These are phyloP conservation scores for Aspergillus cristatus DNA, from an alignment of 495 filamentous ascomycete genomes.

Conservation along the genomic window DNA sequence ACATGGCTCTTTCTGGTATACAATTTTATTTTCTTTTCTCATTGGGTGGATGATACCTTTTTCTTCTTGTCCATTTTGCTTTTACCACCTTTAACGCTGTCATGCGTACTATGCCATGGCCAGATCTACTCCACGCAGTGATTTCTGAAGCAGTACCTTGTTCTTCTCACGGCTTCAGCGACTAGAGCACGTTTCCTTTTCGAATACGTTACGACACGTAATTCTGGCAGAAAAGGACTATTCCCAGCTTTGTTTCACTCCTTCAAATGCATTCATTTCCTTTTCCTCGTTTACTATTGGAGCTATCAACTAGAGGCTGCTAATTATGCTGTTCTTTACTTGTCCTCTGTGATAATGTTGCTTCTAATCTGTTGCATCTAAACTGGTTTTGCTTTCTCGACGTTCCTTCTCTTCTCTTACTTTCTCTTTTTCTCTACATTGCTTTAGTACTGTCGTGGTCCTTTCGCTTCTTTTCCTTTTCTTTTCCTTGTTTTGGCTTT, in stretches of 20 bases:
- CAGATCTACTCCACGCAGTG: conserved; percentile 4
- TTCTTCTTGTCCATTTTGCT: neutral
- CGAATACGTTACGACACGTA: too few species aligned
- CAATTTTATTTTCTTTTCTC: conserved; percentile 2
- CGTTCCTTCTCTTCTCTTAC: too few species aligned
- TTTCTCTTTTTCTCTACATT: too few species aligned
- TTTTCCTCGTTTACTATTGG: too few species aligned
- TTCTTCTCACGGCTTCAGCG: conserved; percentile 14
- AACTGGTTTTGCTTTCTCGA: too few species aligned
- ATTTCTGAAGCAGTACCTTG: conserved; percentile 2
- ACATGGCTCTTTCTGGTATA: conserved; percentile 18
- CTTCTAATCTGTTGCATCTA: too few species aligned
- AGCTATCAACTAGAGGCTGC: too few species aligned
- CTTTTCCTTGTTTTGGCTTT: neutral
- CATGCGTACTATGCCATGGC: conserved; percentile 10
- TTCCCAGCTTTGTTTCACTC: too few species aligned
- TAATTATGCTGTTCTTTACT: too few species aligned
- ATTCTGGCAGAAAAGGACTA: conserved; percentile 2
- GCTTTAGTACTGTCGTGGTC: too few species aligned
- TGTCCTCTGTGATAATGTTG: too few species aligned
- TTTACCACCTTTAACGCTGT: conserved; percentile 9
- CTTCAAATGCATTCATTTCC: too few species aligned
- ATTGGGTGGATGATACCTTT: conserved; percentile 1
- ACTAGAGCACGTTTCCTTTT: conserved; percentile 11
- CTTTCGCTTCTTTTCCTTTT: neutral